phyloP scores from a whole-genome alignment of 805 yeast genomes.

The Yamadazyma takamatsuzukensis region DNA sequence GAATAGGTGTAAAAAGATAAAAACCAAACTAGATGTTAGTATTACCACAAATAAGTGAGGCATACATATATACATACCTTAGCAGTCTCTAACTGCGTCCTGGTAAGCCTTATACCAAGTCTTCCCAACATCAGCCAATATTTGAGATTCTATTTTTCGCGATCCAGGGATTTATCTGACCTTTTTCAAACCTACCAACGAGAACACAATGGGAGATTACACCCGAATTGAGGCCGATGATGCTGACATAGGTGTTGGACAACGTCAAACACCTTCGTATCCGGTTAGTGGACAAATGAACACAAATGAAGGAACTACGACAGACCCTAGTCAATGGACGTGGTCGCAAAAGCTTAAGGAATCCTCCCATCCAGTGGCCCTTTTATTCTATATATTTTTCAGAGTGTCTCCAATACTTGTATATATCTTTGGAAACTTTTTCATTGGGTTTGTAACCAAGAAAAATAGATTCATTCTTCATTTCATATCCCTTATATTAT shows the following conservation, averaged over 20 bases:
- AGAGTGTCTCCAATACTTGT: conserved; percentile 60
- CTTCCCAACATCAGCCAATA: conserved; percentile 20
- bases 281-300: too few species aligned
- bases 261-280: too few species aligned
- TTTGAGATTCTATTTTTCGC: conserved; percentile 1
- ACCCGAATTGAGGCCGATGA: conserved; percentile 30
- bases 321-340: conserved; percentile 18
- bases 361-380: conserved; percentile 82
- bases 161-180: too few species aligned
- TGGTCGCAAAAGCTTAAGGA: conserved; percentile 44
- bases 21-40: conserved; percentile 59
- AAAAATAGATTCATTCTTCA: conserved; percentile 60
- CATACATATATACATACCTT: conserved; percentile 30
- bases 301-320: conserved; percentile 3
- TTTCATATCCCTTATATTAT: conserved; percentile 72
- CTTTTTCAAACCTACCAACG: too few species aligned
- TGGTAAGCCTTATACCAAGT: conserved; percentile 33
- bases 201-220: conserved; percentile 13
- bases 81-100: conserved; percentile 43
- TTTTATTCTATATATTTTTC: conserved; percentile 58
- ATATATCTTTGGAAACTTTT: conserved; percentile 67
- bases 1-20: conserved; percentile 79
- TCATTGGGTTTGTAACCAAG: conserved; percentile 43
- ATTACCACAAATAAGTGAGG: not conserved
- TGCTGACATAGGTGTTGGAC: too few species aligned